phyloP scores from a whole-genome alignment of 768 basidiomycete genomes.

The Agaricus subrufescens region DNA sequence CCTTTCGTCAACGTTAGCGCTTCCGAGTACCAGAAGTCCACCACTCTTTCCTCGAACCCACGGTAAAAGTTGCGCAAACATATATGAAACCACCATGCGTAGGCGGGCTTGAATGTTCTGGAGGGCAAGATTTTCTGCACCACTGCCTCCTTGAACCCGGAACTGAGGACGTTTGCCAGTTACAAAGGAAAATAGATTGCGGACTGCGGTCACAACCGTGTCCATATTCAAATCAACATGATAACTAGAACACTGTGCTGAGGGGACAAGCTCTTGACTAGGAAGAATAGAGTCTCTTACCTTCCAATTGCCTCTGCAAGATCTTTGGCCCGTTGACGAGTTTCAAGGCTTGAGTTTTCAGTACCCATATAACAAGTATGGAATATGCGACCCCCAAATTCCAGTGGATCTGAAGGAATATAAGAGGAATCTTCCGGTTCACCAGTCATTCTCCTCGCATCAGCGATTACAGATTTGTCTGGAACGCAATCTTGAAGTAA shows the following conservation, averaged over 20 bases:
- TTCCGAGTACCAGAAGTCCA: constrained; percentile 91
- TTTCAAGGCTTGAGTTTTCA: constrained; percentile 88
- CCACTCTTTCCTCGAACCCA: constrained; percentile 85
- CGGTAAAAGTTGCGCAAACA: constrained; percentile 93
- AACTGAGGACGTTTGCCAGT: constrained; percentile 64
- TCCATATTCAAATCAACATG: constrained; percentile 98
- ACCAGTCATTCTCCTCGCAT: constrained; percentile 86
- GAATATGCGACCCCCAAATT: constrained; percentile 84
- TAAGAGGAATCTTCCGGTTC: constrained; percentile 80
- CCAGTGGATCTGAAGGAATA: constrained; percentile 79
- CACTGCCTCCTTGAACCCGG: constrained; percentile 79
- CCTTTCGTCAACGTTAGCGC: constrained; percentile 99
- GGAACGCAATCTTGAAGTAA: not conserved
- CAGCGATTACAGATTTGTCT: constrained; percentile 85
- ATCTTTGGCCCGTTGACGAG: constrained; percentile 79
- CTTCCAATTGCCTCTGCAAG: constrained; percentile 87
- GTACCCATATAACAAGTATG: constrained; percentile 99
- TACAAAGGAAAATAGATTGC: constrained; percentile 77
- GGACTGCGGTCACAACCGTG: constrained; percentile 76
- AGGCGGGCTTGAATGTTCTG: constrained; percentile 98
- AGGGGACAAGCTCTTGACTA: not conserved
- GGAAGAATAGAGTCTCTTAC: constrained; percentile 31
- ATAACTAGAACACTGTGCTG: constrained; percentile 43
- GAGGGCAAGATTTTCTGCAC: constrained; percentile 90
- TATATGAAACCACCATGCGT: constrained; percentile 90